Evolutionary conservation across 495 filamentous ascomycete genomes (phyloP).

Genomic region (Hyphodiscus hymeniophilus): DNA sequence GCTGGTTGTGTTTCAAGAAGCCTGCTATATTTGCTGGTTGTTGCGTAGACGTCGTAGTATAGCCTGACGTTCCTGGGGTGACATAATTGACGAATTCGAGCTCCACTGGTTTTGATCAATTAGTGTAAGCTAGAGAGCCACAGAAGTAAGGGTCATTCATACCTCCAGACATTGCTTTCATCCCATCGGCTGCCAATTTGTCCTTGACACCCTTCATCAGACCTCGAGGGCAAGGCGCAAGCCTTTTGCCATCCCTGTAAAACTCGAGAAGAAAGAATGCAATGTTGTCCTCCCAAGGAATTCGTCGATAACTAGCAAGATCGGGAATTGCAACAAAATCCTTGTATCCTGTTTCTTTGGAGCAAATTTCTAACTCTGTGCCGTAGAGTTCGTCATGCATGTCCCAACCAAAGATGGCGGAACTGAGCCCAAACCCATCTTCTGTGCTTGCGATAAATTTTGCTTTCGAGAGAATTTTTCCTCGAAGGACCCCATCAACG

Average conservation of each 20-base stretch:
- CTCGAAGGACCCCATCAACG: constrained; percentile 82
- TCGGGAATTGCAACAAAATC: constrained; percentile 84
- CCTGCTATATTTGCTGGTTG: constrained; percentile 60
- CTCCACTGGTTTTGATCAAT: constrained; percentile 56
- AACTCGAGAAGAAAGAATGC: constrained; percentile 93
- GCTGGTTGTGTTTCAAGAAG: constrained; percentile 66
- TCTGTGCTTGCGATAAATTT: constrained; percentile 84
- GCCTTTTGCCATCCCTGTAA: constrained; percentile 57
- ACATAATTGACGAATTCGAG: constrained; percentile 97
- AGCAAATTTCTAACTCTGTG: constrained; percentile 77
- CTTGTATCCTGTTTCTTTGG: constrained; percentile 85
- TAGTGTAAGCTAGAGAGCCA: not conserved
- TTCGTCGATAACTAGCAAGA: constrained; percentile 70
- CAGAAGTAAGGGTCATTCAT: constrained; percentile 19
- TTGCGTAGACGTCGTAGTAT: constrained; percentile 26
- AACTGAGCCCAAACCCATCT: constrained; percentile 92
- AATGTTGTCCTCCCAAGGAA: constrained; percentile 89
- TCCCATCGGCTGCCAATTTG: constrained; percentile 55
- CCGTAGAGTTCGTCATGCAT: constrained; percentile 93
- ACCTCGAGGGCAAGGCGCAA: constrained; percentile 73
- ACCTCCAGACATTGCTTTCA: constrained; percentile 92
- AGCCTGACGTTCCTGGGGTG: constrained; percentile 44
- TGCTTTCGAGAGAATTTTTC: constrained; percentile 90
- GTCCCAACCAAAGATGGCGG: constrained; percentile 95
- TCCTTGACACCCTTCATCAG: constrained; percentile 58